A percentile compares a stretch with the other conserved stretches of the same genome.
These are phyloP conservation scores for Colletotrichum cuscutae DNA, from an alignment of 2,329 filamentous ascomycete genomes.

Conservation along the genomic window DNA sequence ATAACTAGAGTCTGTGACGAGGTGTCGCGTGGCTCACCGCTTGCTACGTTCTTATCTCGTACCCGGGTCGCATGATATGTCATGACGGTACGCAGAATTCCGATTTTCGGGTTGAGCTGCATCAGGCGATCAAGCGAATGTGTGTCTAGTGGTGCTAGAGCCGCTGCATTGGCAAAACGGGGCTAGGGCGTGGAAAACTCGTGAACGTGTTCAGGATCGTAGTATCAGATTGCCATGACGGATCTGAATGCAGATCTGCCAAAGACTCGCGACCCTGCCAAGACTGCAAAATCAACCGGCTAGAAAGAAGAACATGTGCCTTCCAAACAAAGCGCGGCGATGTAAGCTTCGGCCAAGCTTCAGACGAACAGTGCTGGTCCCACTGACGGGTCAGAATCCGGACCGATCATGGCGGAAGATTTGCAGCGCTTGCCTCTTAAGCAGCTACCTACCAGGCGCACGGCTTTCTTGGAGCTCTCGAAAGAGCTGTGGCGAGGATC, in stretches of 20 bases:
- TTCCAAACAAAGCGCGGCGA: neutral
- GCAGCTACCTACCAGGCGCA: neutral
- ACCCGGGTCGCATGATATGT: slow-evolving; percentile 22
- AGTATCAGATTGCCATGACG: neutral
- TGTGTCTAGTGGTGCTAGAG: neutral
- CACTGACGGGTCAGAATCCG: neutral
- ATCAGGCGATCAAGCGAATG: slow-evolving; percentile 19
- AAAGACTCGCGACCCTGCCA: neutral
- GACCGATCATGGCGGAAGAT: neutral
- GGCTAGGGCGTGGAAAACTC: neutral
- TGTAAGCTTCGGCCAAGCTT: slow-evolving; percentile 25
- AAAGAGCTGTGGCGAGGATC: slow-evolving; percentile 12
- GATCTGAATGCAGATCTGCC: neutral
- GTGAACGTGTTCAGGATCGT: neutral
- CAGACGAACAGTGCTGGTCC: slow-evolving; percentile 4
- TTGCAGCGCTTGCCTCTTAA: neutral
- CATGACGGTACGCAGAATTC: neutral
- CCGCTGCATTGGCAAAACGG: neutral
- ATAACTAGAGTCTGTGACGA: neutral
- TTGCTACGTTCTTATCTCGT: slow-evolving; percentile 22
- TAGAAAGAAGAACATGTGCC: neutral
- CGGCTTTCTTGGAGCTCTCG: neutral
- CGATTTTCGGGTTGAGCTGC: slow-evolving; percentile 15
- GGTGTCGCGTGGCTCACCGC: slow-evolving; percentile 32
- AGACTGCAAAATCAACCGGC: neutral